Evolutionary conservation across 139 green algal genomes (phyloP), one percentile per base, ranked within the genome.

Genomic region (Chlamydomonas sphaeroides): DNA sequence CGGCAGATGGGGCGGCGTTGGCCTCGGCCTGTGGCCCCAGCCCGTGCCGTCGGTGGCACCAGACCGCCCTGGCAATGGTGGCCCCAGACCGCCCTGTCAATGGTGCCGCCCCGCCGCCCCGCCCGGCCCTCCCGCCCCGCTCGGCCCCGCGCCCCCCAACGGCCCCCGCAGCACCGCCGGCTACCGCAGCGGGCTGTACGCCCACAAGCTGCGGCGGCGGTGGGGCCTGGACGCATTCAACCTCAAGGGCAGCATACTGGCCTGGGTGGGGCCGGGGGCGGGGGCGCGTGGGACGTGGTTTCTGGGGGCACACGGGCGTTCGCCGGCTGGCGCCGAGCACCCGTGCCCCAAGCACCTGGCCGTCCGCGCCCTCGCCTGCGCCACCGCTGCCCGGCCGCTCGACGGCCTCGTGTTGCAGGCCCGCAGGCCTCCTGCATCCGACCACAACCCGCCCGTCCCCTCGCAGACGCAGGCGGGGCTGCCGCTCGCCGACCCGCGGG

Each of bases 141-240:
- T n/a, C n/a, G n/a, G n/a, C n/a, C n/a, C n/a, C n/a, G n/a, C n/a
- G n/a, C n/a, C n/a, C n/a, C 15, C 18, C 3, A 10, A 6, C 35
- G 11, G 3, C 35, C 30, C 35, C 33, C 33, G 32, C 73, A 82
- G 75, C 62, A 82, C 75, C 2, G 75, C 42, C 6, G 75, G 75
- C 32, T 72, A 73, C 45, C 75, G 75, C 45, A 82, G 75, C 45
- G 75, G 75, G 8, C 23, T 73, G 26, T 82, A 71, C 26, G 75
- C 75, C 10, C 11, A 26, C 5, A 49, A 65, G 75, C 41, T 72
- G n/a, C 41, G 42, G 61, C 41, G 42, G 6, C 1, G 48, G 0
- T 32, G 65, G 32, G 61, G 59, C 14, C 61, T 81, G 17, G 61
- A 82, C 10, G 39, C 62, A 11, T 51, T n/a, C 32, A 82, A 82